Conservation (phyloP, 2,329 filamentous ascomycete genomes). For the Aureobasidium sp. region DNA sequence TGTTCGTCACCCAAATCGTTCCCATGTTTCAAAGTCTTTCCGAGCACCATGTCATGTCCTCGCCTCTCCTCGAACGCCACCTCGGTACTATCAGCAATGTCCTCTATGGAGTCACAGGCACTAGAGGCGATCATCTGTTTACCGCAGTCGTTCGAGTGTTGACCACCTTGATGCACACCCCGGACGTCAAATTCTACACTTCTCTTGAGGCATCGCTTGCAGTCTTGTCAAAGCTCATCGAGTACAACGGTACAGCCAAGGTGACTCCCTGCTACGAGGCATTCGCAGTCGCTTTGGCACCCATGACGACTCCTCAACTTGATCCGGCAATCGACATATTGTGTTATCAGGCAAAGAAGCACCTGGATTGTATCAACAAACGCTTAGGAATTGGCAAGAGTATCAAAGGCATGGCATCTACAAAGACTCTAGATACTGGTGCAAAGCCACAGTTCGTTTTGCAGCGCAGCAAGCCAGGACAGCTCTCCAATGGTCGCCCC, state of each 20-base stretch:
- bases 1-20: conserved; percentile 27
- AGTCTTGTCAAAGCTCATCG: conserved; percentile 16
- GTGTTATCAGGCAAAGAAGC: not conserved
- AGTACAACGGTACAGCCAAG: conserved; percentile 17
- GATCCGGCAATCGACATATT: not conserved
- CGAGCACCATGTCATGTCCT: conserved; percentile 35
- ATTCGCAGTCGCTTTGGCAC: not conserved
- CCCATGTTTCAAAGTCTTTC: conserved; percentile 39
- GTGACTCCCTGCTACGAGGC: not conserved
- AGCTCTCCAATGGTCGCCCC: conserved; percentile 26
- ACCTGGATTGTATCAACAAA: not conserved
- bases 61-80: conserved; percentile 36
- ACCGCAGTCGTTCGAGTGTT: not conserved
- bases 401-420: too few relatives aligned
- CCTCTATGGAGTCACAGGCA: conserved; percentile 37
- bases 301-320: not conserved
- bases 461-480: conserved; percentile 25
- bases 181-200: not conserved
- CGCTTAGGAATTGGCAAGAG: not conserved
- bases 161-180: not conserved
- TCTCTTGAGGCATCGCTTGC: conserved; percentile 16
- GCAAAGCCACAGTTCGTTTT: conserved; percentile 9
- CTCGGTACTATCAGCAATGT: conserved; percentile 40
- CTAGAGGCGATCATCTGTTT: conserved; percentile 32
- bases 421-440: not conserved